phyloP scores from a whole-genome alignment of 1,284 basidiomycete species.

The Leccinum solheimii region DNA sequence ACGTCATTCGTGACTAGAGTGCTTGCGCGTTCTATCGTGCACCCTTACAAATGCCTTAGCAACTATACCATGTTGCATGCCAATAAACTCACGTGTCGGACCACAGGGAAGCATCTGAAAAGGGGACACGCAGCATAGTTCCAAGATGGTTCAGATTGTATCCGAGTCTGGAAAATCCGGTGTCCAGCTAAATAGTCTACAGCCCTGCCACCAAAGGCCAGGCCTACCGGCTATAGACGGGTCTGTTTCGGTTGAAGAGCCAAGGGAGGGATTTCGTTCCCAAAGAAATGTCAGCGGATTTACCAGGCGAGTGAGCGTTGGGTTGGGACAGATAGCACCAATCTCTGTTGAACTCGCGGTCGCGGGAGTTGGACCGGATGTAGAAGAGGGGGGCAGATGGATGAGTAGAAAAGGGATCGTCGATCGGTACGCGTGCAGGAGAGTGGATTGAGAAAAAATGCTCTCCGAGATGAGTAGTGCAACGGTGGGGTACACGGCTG shows the following conservation, averaged over 20 bases:
- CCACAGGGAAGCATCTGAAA: not conserved
- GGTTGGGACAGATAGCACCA: conserved; percentile 25
- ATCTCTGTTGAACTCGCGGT: not conserved
- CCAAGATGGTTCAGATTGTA: not conserved
- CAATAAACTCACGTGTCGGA: not conserved
- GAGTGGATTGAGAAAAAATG: conserved; percentile 67
- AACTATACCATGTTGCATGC: not conserved
- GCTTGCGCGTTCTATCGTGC: not conserved
- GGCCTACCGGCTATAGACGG: conserved; percentile 41
- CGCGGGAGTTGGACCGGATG: not conserved
- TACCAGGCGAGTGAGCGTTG: conserved; percentile 21
- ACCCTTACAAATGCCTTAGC: not conserved
- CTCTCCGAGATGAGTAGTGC: conserved; percentile 78
- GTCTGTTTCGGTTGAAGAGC: not conserved
- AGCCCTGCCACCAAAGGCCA: conserved; percentile 47
- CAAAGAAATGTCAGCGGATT: conserved; percentile 53
- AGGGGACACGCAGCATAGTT: not conserved
- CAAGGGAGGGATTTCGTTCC: conserved; percentile 44
- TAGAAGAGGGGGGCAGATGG: conserved; percentile 58
- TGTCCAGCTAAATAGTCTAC: conserved; percentile 23
- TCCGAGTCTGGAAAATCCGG: conserved; percentile 12
- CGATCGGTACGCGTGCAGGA: conserved; percentile 69
- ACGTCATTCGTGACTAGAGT: not conserved
- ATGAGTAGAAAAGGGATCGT: conserved; percentile 75
- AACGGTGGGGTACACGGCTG: conserved; percentile 44